Percentiles rank a stretch among this genome's conserved stretches.
phyloP scores from a whole-genome alignment of 805 yeast genomes.

The Metschnikowia colocasiae region DNA sequence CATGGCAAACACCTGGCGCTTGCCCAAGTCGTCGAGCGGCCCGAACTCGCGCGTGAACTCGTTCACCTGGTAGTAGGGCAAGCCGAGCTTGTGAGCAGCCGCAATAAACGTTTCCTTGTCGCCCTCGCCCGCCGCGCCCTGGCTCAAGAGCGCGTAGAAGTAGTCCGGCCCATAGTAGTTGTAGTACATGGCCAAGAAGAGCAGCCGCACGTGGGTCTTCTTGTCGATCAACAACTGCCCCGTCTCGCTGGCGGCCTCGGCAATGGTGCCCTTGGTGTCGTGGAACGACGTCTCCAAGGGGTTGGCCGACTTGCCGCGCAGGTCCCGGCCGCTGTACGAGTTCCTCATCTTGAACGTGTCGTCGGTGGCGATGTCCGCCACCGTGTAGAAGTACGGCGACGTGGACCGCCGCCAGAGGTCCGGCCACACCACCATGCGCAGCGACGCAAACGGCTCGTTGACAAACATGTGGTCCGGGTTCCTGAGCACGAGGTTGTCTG shows the following conservation, averaged over 20 bases:
- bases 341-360: constrained; percentile 22
- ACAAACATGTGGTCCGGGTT: constrained; percentile 35
- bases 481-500: constrained; percentile 35
- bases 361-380: constrained; percentile 28
- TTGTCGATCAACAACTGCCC: constrained; percentile 38
- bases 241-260: constrained; percentile 39
- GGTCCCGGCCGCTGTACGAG: constrained; percentile 27
- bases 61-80: constrained; percentile 37
- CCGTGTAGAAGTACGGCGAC: constrained; percentile 34
- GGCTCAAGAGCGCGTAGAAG: constrained; percentile 37
- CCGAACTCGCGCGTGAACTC: constrained; percentile 38
- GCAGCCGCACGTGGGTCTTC: constrained; percentile 28
- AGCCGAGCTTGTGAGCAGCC: constrained; percentile 35
- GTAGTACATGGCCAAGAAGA: constrained; percentile 36
- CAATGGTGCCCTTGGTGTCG: constrained; percentile 30
- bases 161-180: constrained; percentile 36
- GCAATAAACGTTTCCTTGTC: constrained; percentile 43
- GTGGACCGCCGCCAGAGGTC: constrained; percentile 42
- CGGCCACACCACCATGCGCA: constrained; percentile 37
- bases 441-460: constrained; percentile 30
- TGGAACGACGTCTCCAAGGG: constrained; percentile 21
- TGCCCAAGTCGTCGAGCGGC: constrained; percentile 21
- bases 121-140: constrained; percentile 44
- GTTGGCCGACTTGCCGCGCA: constrained; percentile 20
- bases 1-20: constrained; percentile 33